Conservation (phyloP, 1,139 yeast genomes). For the Candida dubliniensis region DNA sequence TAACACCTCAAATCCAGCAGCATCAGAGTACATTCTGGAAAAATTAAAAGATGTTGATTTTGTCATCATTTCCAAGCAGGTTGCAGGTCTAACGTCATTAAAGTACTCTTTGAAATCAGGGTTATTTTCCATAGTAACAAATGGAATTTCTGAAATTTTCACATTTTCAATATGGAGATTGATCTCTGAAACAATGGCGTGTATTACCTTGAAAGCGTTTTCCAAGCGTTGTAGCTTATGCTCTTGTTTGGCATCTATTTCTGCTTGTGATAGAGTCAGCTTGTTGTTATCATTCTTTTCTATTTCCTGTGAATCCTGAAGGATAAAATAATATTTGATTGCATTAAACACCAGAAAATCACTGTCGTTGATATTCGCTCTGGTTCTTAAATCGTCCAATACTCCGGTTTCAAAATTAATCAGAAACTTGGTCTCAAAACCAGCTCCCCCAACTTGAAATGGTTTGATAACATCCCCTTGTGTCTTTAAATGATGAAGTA, state of each 20-base stretch:
- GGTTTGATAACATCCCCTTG: constrained; percentile 12
- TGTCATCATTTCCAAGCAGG: constrained; percentile 28
- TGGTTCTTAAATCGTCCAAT: constrained; percentile 12
- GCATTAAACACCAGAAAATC: constrained; percentile 27
- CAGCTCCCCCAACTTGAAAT: constrained; percentile 20
- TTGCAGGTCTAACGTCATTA: constrained; percentile 20
- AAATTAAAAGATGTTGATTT: constrained; percentile 36
- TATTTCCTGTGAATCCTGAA: constrained; percentile 6
- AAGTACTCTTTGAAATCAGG: constrained; percentile 31
- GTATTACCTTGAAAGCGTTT: constrained; percentile 11
- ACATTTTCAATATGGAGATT: constrained; percentile 36
- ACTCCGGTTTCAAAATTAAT: constrained; percentile 22
- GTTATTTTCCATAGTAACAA: constrained; percentile 30
- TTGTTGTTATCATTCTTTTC: neutral
- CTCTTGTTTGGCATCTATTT: neutral
- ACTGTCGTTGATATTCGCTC: constrained; percentile 12
- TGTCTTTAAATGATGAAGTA: constrained; percentile 10
- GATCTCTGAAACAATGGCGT: constrained; percentile 17
- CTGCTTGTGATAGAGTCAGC: constrained; percentile 1
- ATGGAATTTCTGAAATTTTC: constrained; percentile 35
- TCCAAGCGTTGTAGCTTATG: constrained; percentile 10
- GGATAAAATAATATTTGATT: constrained; percentile 12
- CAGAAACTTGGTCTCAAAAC: constrained; percentile 24
- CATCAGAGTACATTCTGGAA: constrained; percentile 30
- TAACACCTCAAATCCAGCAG: constrained; percentile 62